Base-by-base conservation (phyloP, 768 basidiomycete genomes). In the Psilocybe sp. region DNA sequence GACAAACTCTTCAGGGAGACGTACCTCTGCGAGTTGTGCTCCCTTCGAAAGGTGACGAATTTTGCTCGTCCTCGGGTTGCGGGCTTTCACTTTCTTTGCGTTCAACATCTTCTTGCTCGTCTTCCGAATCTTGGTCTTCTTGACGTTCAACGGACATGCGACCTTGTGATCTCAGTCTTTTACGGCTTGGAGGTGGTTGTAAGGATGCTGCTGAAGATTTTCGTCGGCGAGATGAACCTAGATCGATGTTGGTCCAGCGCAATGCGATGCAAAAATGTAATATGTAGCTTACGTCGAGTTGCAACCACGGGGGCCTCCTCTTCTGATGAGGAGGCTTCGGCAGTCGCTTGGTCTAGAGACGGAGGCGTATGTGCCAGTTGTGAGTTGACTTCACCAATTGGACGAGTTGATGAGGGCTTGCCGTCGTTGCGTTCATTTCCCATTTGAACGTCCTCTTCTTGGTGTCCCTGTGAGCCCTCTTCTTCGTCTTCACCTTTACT, bases 161-260 rank as follows among this genome's bases (percentile, higher is more conserved):
- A 44, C 61, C 54, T 51, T 67, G 64, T 40, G 66, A 62, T 33
- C 70, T 63, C 42, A 64, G 55, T 41, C 68, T 65, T 18, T 58
- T 57, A 31, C 64, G 61, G 20, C 58, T 62, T 40, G 58, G 62
- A 14, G 62, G 55, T 9, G 63, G 65, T 42, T 66, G 64, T 2
- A 61, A 55, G 14, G 69, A 64, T 10, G 69, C 60, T 12, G 66
- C 60, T 18, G 70, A 67, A 13, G 72, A 65, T 45, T 70, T 72
- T 20, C 72, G 69, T 41, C 68, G 69, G 31, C 74, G 69, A 34
- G 70, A 64, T 5, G 75, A 74, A 33, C 73, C 76, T 74, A 46
- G 34, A 31, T 20, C 16, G 35, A 19, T 28, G 18, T 16, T 36
- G 32, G 13, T 58, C 16, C 48, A 41, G 34, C n/a, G 16, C 9